Conservation (phyloP, 1,284 basidiomycete species). For the Tilletia walkeri region DNA sequence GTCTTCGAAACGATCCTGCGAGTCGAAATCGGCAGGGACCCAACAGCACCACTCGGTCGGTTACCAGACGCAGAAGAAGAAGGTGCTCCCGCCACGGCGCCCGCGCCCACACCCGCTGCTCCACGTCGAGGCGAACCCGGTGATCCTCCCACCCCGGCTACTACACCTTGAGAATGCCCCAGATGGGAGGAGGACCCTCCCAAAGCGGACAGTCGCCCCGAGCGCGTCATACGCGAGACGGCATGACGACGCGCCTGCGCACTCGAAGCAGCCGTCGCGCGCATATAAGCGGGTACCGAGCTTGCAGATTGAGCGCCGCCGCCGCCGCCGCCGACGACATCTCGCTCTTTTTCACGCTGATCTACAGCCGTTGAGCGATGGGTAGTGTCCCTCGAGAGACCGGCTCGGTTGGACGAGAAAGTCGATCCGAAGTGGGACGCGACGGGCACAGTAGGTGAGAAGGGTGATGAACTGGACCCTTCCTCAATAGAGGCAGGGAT, state of each 20-base stretch:
- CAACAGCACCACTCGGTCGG: background rate
- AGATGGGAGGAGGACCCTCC: background rate
- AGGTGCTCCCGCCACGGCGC: background rate
- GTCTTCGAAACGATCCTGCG: slow-evolving; percentile 12
- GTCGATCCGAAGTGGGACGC: background rate
- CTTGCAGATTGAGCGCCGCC: background rate
- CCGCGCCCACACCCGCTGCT: slow-evolving; percentile 62
- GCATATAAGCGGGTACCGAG: background rate
- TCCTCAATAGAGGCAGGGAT: slow-evolving; percentile 3
- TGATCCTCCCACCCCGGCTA: background rate
- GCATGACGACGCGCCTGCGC: background rate
- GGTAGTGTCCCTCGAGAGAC: too few relatives aligned
- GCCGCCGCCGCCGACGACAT: background rate
- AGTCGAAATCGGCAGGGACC: background rate
- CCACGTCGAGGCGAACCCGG: background rate
- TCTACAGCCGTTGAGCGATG: too few relatives aligned
- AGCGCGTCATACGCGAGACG: background rate
- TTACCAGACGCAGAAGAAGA: background rate
- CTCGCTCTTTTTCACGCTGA: background rate
- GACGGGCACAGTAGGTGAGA: background rate
- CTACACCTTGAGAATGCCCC: background rate
- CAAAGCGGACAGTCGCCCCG: background rate
- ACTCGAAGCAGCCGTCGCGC: background rate
- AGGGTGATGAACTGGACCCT: background rate
- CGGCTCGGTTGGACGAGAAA: background rate